Percentiles rank a stretch among this genome's conserved stretches.
Conservation (phyloP, 1,139 yeast species). For the Casaregolazyma lundiana region DNA sequence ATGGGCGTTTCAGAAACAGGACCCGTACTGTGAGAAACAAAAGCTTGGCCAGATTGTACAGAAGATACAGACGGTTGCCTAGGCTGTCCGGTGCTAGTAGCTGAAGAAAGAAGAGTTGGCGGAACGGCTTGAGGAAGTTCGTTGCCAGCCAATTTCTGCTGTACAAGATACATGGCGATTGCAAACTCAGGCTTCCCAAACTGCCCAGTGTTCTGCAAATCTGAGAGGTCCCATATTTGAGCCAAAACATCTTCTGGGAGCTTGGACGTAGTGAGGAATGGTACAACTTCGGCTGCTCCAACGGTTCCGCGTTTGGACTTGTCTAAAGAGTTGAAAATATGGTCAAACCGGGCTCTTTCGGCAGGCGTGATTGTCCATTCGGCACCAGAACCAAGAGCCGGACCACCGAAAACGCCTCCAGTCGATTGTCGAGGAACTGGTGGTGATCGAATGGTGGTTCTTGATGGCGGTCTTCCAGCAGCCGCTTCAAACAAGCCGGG, state of each 20-base stretch:
- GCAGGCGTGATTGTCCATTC: constrained; percentile 70
- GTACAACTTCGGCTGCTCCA: constrained; percentile 71
- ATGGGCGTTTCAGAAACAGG: background rate
- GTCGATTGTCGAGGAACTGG: constrained; percentile 16
- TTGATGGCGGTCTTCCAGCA: constrained; percentile 17
- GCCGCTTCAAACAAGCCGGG: constrained; percentile 31
- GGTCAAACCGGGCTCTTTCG: constrained; percentile 73
- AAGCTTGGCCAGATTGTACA: constrained; percentile 22
- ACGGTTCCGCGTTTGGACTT: constrained; percentile 57
- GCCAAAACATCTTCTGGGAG: constrained; percentile 83
- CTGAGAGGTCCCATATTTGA: constrained; percentile 90
- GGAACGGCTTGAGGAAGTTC: constrained; percentile 59
- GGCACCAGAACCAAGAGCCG: constrained; percentile 32
- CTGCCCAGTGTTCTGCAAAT: constrained; percentile 79
- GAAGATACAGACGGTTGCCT: constrained; percentile 20
- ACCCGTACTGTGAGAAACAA: constrained; percentile 11
- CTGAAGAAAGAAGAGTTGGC: constrained; percentile 22
- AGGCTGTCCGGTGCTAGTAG: constrained; percentile 13
- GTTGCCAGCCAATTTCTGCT: constrained; percentile 72
- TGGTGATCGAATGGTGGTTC: constrained; percentile 13
- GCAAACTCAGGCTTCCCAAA: constrained; percentile 81
- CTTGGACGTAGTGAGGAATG: constrained; percentile 83
- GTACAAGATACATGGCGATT: constrained; percentile 89
- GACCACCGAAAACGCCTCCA: constrained; percentile 33
- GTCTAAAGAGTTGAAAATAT: constrained; percentile 73